Conservation (phyloP, 768 basidiomycete genomes). For the Pleurotus pulmonarius region DNA sequence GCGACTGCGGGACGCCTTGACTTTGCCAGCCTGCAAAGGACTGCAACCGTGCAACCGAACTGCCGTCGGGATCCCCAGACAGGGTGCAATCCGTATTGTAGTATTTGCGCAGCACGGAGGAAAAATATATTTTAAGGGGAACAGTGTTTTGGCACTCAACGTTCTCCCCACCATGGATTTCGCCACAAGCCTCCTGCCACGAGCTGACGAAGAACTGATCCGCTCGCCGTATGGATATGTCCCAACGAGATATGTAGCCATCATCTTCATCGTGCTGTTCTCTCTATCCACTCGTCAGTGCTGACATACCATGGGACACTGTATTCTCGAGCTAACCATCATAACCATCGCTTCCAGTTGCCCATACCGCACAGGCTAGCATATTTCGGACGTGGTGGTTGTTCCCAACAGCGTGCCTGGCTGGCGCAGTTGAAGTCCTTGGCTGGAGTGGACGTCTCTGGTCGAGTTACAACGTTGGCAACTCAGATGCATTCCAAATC, state of each 20-base stretch:
- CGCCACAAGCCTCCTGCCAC: not conserved
- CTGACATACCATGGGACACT: conserved; percentile 24
- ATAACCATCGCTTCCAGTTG: conserved; percentile 21
- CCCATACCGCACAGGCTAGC: conserved; percentile 29
- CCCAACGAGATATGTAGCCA: conserved; percentile 19
- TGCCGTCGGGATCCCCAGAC: no score
- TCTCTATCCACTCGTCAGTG: conserved; percentile 33
- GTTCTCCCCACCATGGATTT: not conserved
- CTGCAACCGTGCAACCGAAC: no score
- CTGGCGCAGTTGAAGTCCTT: conserved; percentile 33
- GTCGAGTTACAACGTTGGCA: conserved; percentile 21
- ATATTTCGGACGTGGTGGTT: conserved; percentile 36
- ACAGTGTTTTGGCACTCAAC: no score
- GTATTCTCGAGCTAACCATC: conserved; percentile 35
- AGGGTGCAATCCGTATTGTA: no score
- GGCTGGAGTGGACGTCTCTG: conserved; percentile 42
- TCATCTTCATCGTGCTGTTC: conserved; percentile 30
- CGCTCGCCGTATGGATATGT: conserved; percentile 22
- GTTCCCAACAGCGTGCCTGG: conserved; percentile 30
- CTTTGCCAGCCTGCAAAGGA: no score
- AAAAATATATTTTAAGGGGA: no score
- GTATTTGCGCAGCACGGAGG: no score
- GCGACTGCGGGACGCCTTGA: no score
- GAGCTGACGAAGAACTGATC: not conserved
- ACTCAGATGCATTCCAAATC: conserved; percentile 33